A percentile compares a stretch with the other conserved stretches of the same genome.
Evolutionary conservation across 768 basidiomycete species (phyloP).

Genomic region (Mycena amicta): DNA sequence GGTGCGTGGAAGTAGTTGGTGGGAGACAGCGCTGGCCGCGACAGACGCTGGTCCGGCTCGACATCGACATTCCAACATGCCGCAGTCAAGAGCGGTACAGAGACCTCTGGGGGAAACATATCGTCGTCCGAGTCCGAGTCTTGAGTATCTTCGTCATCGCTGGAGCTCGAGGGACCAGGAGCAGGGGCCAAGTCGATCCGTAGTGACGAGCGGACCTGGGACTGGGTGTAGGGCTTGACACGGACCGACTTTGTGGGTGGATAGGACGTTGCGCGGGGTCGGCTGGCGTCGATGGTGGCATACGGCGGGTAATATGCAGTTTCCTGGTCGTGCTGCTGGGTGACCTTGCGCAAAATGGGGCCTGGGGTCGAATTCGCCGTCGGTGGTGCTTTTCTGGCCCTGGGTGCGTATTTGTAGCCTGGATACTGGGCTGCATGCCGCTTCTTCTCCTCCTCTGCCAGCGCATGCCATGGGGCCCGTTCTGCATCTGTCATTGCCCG

Average conservation of each 20-base stretch:
- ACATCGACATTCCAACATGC: background rate
- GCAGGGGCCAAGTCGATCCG: background rate
- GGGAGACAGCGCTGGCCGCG: too few relatives aligned
- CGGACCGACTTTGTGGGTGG: background rate
- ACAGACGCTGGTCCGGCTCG: background rate
- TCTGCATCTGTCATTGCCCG: constrained; percentile 27
- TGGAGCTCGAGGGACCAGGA: background rate
- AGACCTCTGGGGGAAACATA: too few relatives aligned
- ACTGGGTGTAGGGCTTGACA: background rate
- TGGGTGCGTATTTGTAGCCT: constrained; percentile 7
- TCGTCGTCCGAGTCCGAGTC: background rate
- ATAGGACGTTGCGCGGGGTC: background rate
- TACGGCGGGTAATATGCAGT: too few relatives aligned
- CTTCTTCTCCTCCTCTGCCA: constrained; percentile 11
- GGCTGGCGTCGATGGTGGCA: background rate
- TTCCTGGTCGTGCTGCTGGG: background rate
- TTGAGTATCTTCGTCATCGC: background rate
- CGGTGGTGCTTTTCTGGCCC: background rate
- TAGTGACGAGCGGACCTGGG: background rate
- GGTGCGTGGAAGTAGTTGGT: too few relatives aligned
- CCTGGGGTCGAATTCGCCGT: background rate
- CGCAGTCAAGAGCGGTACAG: background rate
- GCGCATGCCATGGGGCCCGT: background rate
- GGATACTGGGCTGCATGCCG: constrained; percentile 8
- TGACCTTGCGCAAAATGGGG: background rate